Conservation (phyloP, 768 basidiomycete species). For the Stropharia rugosoannulata region DNA sequence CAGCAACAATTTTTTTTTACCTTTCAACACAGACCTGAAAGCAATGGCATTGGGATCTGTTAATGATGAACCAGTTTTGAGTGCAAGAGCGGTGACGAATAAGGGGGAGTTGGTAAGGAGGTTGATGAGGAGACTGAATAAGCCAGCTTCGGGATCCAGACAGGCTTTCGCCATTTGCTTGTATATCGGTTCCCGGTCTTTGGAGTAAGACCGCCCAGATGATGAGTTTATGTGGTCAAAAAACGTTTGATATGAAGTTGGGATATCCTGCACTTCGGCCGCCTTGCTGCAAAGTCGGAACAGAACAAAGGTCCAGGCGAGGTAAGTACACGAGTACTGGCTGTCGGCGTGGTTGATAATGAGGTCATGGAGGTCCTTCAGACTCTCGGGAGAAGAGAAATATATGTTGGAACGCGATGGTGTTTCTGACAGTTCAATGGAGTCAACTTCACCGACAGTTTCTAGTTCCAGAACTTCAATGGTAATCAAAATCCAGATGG, state of each 20-base stretch:
- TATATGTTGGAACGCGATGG: slow-evolving; percentile 53
- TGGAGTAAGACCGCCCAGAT: slow-evolving; percentile 42
- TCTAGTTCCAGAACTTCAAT: slow-evolving; percentile 83
- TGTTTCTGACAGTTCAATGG: slow-evolving; percentile 51
- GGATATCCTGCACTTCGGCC: slow-evolving; percentile 47
- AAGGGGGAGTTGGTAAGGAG: slow-evolving; percentile 70
- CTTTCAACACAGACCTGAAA: slow-evolving; percentile 83
- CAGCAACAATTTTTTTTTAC: slow-evolving; percentile 34
- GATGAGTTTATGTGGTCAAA: slow-evolving; percentile 50
- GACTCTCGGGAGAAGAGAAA: slow-evolving; percentile 57
- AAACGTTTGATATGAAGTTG: slow-evolving; percentile 53
- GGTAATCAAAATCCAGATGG: slow-evolving; percentile 77
- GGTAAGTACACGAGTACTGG: slow-evolving; percentile 68
- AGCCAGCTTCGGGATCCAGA: slow-evolving; percentile 55
- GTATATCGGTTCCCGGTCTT: slow-evolving; percentile 57
- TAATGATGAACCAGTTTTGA: slow-evolving; percentile 65
- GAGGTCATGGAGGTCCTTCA: slow-evolving; percentile 67
- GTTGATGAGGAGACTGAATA: slow-evolving; percentile 56
- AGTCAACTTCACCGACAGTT: slow-evolving; percentile 50
- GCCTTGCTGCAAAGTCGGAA: slow-evolving; percentile 55
- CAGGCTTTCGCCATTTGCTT: slow-evolving; percentile 57
- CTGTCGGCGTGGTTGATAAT: slow-evolving; percentile 58
- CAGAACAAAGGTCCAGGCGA: slow-evolving; percentile 86
- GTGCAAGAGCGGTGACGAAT: slow-evolving; percentile 72
- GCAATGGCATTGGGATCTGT: slow-evolving; percentile 78